Base-by-base conservation (phyloP, 768 basidiomycete species). In the Pleurotus eryngii region DNA sequence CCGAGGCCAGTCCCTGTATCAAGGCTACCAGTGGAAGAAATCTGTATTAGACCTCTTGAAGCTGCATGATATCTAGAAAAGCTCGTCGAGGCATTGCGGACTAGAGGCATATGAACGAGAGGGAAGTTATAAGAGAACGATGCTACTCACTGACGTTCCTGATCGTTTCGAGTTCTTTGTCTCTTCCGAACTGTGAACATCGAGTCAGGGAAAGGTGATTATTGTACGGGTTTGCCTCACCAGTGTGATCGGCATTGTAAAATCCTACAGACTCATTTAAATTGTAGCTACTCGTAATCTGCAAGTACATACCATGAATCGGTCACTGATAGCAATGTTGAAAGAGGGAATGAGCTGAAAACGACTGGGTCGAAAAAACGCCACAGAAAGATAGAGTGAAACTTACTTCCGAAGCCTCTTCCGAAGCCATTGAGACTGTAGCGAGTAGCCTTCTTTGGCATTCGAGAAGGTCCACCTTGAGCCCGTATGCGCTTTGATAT, bases 401-500 rank as follows among this genome's bases (percentile, higher is more conserved):
- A 60, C 68, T 30, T 60, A 83, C 83, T 70, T 87, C 85, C 14
- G 76, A 72, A 30, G 84, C 81, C 50, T 81, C 77, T 51, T 83
- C 84, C 8, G 81, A 78, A 14, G 76, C 71, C 0, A 84, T 76
- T 6, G 81, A 81, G 3, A 88, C 83, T 14, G 81, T 81, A 6
- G 78, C 78, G 51, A 86, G 75, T 39, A 90, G 74, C 22, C 83
- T 74, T 45, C 81, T 72, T 66, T 90, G 89, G 58, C 87, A 89
- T 64, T 87, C 81, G 54, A 88, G 66, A 14, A 90, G 73, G 65
- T 90, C 89, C 15, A 72, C 73, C 63, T 84, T 86, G 48, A 90
- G 72, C 0, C 89, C 89, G 62, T 82, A 78, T 1, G 87, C 87
- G 65, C 85, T 86, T 64, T 87, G 86, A 64, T 90, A 90, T 47